Base-by-base conservation (phyloP, 768 basidiomycete species). In the Termitomyces sp. region DNA sequence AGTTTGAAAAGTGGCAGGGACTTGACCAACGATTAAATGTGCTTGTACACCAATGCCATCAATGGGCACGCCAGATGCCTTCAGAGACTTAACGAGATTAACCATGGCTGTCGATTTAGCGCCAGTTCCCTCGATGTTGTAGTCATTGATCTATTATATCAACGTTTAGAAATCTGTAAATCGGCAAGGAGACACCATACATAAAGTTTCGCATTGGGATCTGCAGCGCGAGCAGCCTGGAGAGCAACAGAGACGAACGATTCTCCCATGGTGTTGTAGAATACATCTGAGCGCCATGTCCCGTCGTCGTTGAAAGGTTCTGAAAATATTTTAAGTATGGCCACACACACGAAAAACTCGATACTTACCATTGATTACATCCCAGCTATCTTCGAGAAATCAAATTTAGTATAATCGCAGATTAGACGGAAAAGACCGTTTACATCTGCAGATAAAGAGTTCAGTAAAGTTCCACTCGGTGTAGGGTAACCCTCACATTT, bases 301-400 rank as follows among this genome's bases (percentile, higher is more conserved):
- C 85, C 84, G 61, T 85, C 75, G 35, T 85, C 84, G 59, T 84
- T 81, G 71, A 85, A 81, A 10, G 80, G 76, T 64, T 84, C 76
- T 77, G 52, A 63, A 42, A 27, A 8, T n/a, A 34, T 41, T 12
- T 30, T 54, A 5, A 51, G 28, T 34, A 21, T 28, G 11, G n/a
- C 14, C 21, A 28, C 37, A 27, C 5, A 46, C 25, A 10, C 8
- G n/a, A 12, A 40, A 16, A 37, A 35, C 12, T 7, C 10, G 17
- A 56, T 34, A 11, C 43, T 14, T 21, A 65, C 64, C 78, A 55
- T 79, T 79, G 56, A 79, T 66, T 40, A 78, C 77, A 61, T 79
- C 76, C 75, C 72, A 75, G 23, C 67, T 60, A 56, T 76, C 73
- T 73, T 35, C n/a, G 28, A 19, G 19, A 11, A 46, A 19, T n/a